Conservation (phyloP, 1,139 yeast species). For the Lodderomyces margitis region DNA sequence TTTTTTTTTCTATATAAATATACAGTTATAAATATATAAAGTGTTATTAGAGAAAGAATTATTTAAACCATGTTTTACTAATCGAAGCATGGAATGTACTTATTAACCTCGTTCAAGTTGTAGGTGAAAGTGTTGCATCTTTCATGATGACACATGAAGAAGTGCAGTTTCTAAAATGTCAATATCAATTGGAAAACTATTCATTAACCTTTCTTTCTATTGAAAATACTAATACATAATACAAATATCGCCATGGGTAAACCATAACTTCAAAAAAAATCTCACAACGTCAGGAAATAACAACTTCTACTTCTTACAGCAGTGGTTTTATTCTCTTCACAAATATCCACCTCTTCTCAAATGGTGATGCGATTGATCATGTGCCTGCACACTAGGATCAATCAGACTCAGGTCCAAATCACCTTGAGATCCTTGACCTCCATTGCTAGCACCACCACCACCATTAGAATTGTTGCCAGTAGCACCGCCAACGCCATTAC, state of each 20-base stretch:
- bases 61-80: no score
- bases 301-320: no score
- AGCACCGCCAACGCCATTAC: constrained; percentile 24
- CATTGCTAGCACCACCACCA: constrained; percentile 27
- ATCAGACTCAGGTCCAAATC: constrained; percentile 27
- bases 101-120: no score
- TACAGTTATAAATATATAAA: neutral
- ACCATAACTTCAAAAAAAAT: no score
- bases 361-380: constrained; percentile 36
- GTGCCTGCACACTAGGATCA: constrained; percentile 43
- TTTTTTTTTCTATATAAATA: neutral
- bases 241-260: neutral
- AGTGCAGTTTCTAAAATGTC: no score
- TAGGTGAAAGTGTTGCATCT: no score
- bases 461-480: constrained; percentile 12
- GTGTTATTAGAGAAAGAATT: no score
- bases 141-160: no score
- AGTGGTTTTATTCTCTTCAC: constrained; percentile 1
- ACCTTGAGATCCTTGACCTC: constrained; percentile 30
- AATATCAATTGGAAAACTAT: no score
- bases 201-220: neutral
- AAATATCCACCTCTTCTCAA: constrained; percentile 11
- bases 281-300: no score
- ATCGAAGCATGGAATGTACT: no score
- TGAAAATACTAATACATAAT: neutral